A percentile compares a stretch with the other conserved stretches of the same genome.
Conservation (phyloP, 768 basidiomycete species). For the Boletellus ananas region DNA sequence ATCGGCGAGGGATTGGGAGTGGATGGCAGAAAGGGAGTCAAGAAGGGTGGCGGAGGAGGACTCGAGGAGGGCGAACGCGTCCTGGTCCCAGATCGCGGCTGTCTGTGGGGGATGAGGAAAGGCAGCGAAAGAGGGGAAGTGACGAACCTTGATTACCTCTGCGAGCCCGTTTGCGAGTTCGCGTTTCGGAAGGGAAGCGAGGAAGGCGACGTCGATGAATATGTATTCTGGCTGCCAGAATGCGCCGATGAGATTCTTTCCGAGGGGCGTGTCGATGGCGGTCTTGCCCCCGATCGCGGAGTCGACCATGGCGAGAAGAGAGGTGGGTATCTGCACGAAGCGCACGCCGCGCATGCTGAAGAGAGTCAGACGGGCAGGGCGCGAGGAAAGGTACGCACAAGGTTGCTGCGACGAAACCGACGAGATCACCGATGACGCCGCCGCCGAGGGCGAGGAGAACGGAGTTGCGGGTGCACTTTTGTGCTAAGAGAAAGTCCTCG, state of each 20-base stretch:
- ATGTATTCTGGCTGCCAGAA: conserved; percentile 99
- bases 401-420: conserved; percentile 95
- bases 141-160: conserved; percentile 87
- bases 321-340: conserved; percentile 95
- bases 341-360: conserved; percentile 93
- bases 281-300: conserved; percentile 98
- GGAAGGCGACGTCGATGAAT: conserved; percentile 95
- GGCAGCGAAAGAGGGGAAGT: neutral
- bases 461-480: conserved; percentile 89
- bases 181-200: conserved; percentile 85
- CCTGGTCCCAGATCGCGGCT: conserved; percentile 97
- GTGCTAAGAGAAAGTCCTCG: conserved; percentile 86
- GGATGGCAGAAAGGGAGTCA: conserved; percentile 66
- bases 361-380: neutral
- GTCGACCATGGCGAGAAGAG: conserved; percentile 97
- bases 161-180: conserved; percentile 99
- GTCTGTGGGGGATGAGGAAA: conserved; percentile 51
- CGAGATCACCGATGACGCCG: conserved; percentile 94
- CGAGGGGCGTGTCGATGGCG: conserved; percentile 97
- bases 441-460: conserved; percentile 93
- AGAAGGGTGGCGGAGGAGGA: conserved; percentile 81
- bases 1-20: conserved; percentile 55
- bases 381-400: conserved; percentile 54
- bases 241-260: conserved; percentile 97
- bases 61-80: conserved; percentile 86